Conservation (phyloP, 331 rosid genomes). For the Stylosanthes scabra region DNA sequence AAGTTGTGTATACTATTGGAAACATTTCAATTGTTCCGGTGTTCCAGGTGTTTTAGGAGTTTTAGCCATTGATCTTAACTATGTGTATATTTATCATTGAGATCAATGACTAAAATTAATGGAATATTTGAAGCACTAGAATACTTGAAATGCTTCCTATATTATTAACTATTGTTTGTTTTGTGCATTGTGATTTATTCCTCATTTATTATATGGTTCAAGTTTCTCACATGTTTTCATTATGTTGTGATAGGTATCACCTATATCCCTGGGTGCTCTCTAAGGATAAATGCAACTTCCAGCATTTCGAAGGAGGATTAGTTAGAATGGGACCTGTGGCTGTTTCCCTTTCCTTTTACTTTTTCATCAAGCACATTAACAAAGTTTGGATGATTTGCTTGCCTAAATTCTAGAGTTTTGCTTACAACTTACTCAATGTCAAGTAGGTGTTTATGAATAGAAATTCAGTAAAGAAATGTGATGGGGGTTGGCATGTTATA, state of each 20-base stretch:
- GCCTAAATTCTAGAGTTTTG: constrained; percentile 10
- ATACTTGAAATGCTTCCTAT: too few relatives aligned
- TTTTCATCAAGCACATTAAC: constrained; percentile 37
- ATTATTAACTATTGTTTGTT: neutral
- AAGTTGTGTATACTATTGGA: neutral
- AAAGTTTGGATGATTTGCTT: constrained; percentile 26
- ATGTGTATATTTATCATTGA: too few relatives aligned
- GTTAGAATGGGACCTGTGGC: constrained; percentile 41
- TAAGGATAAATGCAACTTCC: constrained; percentile 82
- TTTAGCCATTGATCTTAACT: too few relatives aligned
- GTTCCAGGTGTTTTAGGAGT: too few relatives aligned
- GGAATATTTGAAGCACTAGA: too few relatives aligned
- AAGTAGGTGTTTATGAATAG: constrained; percentile 2
- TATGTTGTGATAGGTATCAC: constrained; percentile 69
- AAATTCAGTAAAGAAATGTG: constrained; percentile 19
- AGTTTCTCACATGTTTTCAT: constrained; percentile 34
- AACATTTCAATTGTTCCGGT: too few relatives aligned
- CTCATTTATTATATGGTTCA: constrained; percentile 2
- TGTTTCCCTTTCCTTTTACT: constrained; percentile 25
- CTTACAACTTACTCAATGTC: constrained; percentile 21
- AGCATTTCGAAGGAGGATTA: constrained; percentile 63
- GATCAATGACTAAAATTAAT: too few relatives aligned
- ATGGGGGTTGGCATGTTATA: constrained; percentile 40
- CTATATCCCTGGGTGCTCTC: constrained; percentile 74
- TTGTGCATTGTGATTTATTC: constrained; percentile 25